These are phyloP conservation scores for Penicillium odoratum DNA, from an alignment of 495 filamentous ascomycete species.

Conservation along the genomic window DNA sequence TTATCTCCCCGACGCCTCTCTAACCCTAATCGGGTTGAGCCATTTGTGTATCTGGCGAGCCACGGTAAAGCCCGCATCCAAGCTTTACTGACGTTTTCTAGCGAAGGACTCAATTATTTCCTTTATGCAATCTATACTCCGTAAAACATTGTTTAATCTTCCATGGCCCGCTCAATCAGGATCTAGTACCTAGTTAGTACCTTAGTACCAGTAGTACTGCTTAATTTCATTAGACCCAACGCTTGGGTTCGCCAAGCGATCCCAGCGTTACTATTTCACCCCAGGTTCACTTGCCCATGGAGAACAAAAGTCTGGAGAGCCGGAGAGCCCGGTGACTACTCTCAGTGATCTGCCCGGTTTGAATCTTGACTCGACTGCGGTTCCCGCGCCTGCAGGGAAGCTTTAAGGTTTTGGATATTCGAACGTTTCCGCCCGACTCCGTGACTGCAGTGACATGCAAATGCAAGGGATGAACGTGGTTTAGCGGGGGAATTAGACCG, in stretches of 20 bases:
- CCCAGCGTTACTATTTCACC: slow-evolving; percentile 18
- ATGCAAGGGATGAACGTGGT: slow-evolving; percentile 30
- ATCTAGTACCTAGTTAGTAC: background rate
- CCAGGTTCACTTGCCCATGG: slow-evolving; percentile 26
- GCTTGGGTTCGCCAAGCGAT: slow-evolving; percentile 27
- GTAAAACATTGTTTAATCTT: background rate
- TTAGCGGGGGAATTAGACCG: slow-evolving; percentile 5
- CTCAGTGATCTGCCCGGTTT: slow-evolving; percentile 1
- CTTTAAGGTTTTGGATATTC: slow-evolving; percentile 11
- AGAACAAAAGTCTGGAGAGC: slow-evolving; percentile 15
- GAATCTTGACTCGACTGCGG: slow-evolving; percentile 5
- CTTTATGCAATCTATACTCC: background rate
- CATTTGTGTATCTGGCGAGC: background rate
- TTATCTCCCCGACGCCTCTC: slow-evolving; percentile 1
- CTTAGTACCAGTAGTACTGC: slow-evolving; percentile 7
- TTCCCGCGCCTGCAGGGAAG: slow-evolving; percentile 24
- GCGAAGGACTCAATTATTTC: background rate
- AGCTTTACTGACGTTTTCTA: slow-evolving; percentile 1
- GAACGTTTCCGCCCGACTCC: slow-evolving; percentile 1
- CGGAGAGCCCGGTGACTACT: slow-evolving; percentile 4
- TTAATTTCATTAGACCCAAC: slow-evolving; percentile 16
- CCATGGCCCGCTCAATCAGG: background rate
- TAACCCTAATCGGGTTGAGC: slow-evolving; percentile 5
- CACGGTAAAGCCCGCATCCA: background rate
- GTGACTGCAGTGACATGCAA: slow-evolving; percentile 10